phyloP scores from a whole-genome alignment of 2,329 filamentous ascomycete genomes.

The Zymoseptoria tritici region DNA sequence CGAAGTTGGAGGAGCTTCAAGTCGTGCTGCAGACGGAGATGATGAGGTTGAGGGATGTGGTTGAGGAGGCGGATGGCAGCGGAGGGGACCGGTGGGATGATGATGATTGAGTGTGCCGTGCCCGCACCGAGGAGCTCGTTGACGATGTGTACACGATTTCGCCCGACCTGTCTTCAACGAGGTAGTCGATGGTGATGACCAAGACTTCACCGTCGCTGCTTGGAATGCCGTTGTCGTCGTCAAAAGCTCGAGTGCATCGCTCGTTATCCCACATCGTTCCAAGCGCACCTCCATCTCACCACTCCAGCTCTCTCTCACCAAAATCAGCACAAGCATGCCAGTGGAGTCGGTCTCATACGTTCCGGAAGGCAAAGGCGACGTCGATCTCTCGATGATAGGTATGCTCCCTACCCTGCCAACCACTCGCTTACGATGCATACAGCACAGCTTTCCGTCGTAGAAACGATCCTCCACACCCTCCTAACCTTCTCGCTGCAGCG shows the following conservation, averaged over 20 bases:
- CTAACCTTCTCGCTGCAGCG: no score
- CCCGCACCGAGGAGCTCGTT: background rate
- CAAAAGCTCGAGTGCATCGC: background rate
- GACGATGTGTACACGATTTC: background rate
- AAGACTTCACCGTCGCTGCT: background rate
- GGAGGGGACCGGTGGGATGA: conserved; percentile 1
- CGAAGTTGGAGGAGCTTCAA: conserved; percentile 12
- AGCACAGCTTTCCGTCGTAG: no score
- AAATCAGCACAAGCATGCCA: no score
- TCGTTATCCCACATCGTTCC: no score
- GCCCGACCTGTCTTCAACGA: background rate
- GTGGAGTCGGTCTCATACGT: no score
- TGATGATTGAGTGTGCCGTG: conserved; percentile 4
- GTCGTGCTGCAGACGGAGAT: conserved; percentile 17
- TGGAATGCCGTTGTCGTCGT: background rate
- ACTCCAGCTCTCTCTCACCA: no score
- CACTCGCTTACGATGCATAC: no score
- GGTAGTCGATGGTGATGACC: background rate
- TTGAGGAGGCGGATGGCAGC: conserved; percentile 19
- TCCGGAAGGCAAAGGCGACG: no score
- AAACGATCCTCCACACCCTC: no score
- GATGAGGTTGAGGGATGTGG: conserved; percentile 20
- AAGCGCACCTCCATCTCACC: no score
- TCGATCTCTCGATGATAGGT: no score
- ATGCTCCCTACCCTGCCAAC: no score